phyloP scores from a whole-genome alignment of 331 rosid genomes.

The Malus hybrid region DNA sequence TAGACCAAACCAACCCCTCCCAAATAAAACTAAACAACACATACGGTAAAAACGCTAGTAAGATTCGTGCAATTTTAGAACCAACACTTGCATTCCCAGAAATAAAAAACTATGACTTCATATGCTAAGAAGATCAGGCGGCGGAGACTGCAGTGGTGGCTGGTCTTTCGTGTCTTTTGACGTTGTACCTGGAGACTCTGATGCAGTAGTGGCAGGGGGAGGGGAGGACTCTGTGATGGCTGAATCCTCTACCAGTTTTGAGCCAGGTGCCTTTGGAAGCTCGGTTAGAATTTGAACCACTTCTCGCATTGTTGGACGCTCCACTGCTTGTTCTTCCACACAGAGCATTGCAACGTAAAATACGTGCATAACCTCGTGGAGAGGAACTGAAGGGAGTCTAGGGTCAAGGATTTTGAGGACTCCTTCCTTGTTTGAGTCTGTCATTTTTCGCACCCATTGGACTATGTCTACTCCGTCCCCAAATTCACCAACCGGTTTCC shows the following conservation, averaged over 20 bases:
- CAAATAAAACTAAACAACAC: neutral
- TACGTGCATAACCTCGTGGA: slow-evolving; percentile 85
- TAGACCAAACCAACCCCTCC: slow-evolving; percentile 32
- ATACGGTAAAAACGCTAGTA: slow-evolving; percentile 18
- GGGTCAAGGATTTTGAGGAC: slow-evolving; percentile 74
- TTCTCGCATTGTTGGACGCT: slow-evolving; percentile 94
- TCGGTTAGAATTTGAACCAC: slow-evolving; percentile 91
- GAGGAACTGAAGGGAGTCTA: slow-evolving; percentile 83
- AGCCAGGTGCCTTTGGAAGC: slow-evolving; percentile 62
- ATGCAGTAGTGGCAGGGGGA: slow-evolving; percentile 34
- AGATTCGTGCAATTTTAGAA: slow-evolving; percentile 19
- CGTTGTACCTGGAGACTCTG: slow-evolving; percentile 41
- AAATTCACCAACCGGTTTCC: slow-evolving; percentile 86
- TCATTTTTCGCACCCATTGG: slow-evolving; percentile 85
- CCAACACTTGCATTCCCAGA: slow-evolving; percentile 24
- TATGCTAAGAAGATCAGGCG: slow-evolving; percentile 84
- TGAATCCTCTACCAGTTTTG: slow-evolving; percentile 37
- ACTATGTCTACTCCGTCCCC: slow-evolving; percentile 86
- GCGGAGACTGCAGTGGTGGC: slow-evolving; percentile 49
- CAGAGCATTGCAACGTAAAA: slow-evolving; percentile 91
- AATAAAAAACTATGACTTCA: slow-evolving; percentile 24
- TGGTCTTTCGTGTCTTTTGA: slow-evolving; percentile 40
- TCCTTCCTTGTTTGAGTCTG: slow-evolving; percentile 72
- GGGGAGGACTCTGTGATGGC: slow-evolving; percentile 46
- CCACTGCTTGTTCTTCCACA: slow-evolving; percentile 89